These are phyloP conservation scores for Alternaria ventricosa DNA, from an alignment of 2,329 filamentous ascomycete genomes.

Conservation along the genomic window DNA sequence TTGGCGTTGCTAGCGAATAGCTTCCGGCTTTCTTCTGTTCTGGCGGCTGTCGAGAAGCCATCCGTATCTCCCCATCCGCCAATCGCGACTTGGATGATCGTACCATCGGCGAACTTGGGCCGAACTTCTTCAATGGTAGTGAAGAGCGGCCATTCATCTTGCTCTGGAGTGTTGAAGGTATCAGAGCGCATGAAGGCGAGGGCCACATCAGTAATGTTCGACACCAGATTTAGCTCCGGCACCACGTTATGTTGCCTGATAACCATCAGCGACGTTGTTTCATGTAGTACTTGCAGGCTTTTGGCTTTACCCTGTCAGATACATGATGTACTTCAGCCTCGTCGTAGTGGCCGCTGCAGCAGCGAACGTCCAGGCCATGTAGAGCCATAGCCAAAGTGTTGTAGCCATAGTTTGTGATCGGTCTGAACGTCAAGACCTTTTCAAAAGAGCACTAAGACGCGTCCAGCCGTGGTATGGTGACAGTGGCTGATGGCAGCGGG, in stretches of 20 bases:
- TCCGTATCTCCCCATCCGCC: slow-evolving; percentile 75
- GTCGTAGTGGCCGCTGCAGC: not conserved
- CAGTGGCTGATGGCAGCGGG: not conserved
- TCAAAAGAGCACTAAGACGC: too few species aligned
- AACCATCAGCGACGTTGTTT: not conserved
- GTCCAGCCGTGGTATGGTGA: not conserved
- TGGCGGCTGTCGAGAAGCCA: slow-evolving; percentile 67
- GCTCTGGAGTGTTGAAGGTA: slow-evolving; percentile 33
- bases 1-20: slow-evolving; percentile 69
- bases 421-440: not conserved
- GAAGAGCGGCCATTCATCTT: slow-evolving; percentile 34
- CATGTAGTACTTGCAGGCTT: not conserved
- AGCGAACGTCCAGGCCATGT: not conserved
- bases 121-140: slow-evolving; percentile 32
- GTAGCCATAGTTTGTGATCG: not conserved
- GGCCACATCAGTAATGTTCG: slow-evolving; percentile 35
- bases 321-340: slow-evolving; percentile 5
- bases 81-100: slow-evolving; percentile 65
- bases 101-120: slow-evolving; percentile 52
- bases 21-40: slow-evolving; percentile 54
- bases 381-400: not conserved
- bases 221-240: slow-evolving; percentile 21
- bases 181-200: slow-evolving; percentile 42
- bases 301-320: not conserved
- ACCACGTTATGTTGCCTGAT: slow-evolving; percentile 38